Evolutionary conservation across 2,329 filamentous ascomycete genomes (phyloP).

Genomic region (Penicillium glabrum): DNA sequence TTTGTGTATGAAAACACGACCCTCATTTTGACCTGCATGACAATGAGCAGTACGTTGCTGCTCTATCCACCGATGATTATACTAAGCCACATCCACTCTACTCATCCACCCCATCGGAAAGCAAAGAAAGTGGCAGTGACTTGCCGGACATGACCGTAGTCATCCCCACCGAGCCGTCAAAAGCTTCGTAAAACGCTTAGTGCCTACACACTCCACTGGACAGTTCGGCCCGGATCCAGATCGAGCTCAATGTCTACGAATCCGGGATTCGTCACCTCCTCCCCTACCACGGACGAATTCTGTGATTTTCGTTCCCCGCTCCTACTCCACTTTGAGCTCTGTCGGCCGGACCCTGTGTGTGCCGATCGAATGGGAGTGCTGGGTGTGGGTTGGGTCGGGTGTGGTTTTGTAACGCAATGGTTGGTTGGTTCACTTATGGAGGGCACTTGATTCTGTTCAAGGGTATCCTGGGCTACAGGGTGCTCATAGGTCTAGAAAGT

Average conservation of each 20-base stretch:
- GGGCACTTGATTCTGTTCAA: background rate
- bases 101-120: background rate
- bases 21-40: background rate
- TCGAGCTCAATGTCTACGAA: background rate
- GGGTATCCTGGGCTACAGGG: background rate
- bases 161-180: background rate
- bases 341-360: slow-evolving; percentile 5
- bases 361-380: background rate
- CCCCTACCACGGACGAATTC: background rate
- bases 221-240: background rate
- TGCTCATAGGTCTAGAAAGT: background rate
- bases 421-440: background rate
- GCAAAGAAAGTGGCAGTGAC: background rate
- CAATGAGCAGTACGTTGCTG: background rate
- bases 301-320: background rate
- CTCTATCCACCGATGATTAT: background rate
- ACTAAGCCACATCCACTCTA: background rate
- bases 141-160: background rate
- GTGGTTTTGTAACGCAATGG: background rate
- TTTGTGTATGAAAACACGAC: background rate
- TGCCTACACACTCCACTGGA: background rate
- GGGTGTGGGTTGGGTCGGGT: background rate
- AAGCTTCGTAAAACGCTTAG: background rate
- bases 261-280: background rate
- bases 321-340: background rate